Evolutionary conservation across 2,329 filamentous ascomycete species (phyloP), one percentile per base, ranked within the genome.

Genomic region (Botrytis tulipae): DNA sequence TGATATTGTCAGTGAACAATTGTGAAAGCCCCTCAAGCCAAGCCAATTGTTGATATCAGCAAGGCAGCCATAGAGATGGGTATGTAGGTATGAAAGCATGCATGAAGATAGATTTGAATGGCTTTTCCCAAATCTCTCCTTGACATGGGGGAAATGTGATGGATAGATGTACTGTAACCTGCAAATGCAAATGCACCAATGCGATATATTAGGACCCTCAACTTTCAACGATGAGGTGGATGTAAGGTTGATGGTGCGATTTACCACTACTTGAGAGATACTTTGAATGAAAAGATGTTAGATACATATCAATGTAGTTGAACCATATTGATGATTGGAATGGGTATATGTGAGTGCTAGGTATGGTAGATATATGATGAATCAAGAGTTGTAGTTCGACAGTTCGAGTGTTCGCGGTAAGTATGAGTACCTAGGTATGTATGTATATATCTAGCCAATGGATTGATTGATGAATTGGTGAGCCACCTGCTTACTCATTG

Each of bases 81-180:
- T 57, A 40, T 4, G 32, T n/a, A 22, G 22, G 35, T 57, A 22
- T 14, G 57, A 29, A 37, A 48, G 16, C 16, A 71, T 9, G 37
- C 18, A 54, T 42, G 71, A 20, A 22, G 42, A 48, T 65, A 20
- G 35, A 51, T 35, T 20, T 29, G 65, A 42, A 57, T 22, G 35
- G 48, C 35, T 42, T 68, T 51, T 68, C 35, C 44, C 37, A 68
- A 51, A 48, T 29, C 40, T 72, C 48, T 40, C 51, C 62, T 68
- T 25, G 20, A 60, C 71, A 68, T 35, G 51, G 71, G 59, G n/a
- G 51, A 51, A 35, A 48, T 48, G 51, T 72, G 48, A 72, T 46
- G n/a, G 51, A 32, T 57, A 18, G n/a, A 57, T 57, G 62, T 46
- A 60, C 32, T 71, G 70, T 57, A 71, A 66, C 70, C 69, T 71